phyloP scores from a whole-genome alignment of 2,329 filamentous ascomycete species.

The Chaetomium sp. region DNA sequence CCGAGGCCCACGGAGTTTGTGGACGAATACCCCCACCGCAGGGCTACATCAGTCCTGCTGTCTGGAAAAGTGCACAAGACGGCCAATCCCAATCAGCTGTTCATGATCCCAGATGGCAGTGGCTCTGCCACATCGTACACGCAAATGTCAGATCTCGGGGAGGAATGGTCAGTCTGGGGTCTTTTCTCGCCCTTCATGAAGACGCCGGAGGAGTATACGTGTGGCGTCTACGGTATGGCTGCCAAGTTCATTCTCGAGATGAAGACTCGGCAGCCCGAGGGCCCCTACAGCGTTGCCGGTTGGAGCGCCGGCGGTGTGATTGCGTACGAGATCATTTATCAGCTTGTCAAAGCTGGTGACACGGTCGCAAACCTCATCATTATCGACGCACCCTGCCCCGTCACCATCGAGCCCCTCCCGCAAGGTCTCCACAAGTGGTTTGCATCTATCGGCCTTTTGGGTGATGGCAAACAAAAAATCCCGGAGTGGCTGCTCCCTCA shows the following conservation, averaged over 20 bases:
- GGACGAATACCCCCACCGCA: conserved; percentile 44
- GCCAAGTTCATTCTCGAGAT: conserved; percentile 63
- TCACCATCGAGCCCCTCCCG: conserved; percentile 63
- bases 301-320: conserved; percentile 75
- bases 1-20: conserved; percentile 32
- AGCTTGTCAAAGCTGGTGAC: conserved; percentile 52
- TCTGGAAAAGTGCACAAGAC: conserved; percentile 42
- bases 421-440: conserved; percentile 62
- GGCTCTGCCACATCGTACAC: conserved; percentile 63
- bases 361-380: conserved; percentile 54
- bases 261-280: conserved; percentile 60
- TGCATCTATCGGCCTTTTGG: conserved; percentile 63
- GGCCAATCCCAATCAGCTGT: conserved; percentile 39
- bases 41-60: conserved; percentile 40
- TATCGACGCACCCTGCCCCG: conserved; percentile 60
- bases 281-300: conserved; percentile 62
- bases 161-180: conserved; percentile 43
- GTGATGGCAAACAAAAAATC: conserved; percentile 54
- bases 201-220: conserved; percentile 57
- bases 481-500: conserved; percentile 70
- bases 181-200: conserved; percentile 69
- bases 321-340: conserved; percentile 59
- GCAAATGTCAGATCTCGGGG: conserved; percentile 47
- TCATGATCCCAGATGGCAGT: conserved; percentile 50
- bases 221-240: conserved; percentile 59